These are phyloP conservation scores for Polychytrium aggregatum DNA, from an alignment of 192 early-diverging fungal species.

Conservation along the genomic window DNA sequence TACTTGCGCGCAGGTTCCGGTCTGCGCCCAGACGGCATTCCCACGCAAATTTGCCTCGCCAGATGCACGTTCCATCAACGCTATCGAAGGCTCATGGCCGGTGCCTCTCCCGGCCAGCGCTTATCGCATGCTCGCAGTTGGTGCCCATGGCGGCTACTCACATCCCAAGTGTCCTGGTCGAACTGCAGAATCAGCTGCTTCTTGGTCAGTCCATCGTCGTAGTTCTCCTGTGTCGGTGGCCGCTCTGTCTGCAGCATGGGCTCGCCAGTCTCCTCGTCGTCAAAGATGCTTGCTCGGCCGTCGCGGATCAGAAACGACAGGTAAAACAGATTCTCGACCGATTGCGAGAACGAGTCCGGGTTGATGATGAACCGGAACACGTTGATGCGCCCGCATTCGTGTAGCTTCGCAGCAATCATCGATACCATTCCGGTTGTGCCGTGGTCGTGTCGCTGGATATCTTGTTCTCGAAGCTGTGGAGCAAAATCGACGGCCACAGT, in stretches of 20 bases:
- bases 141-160: constrained; percentile 15
- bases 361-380: constrained; percentile 84
- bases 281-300: constrained; percentile 65
- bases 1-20: too few species aligned
- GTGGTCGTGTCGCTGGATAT: constrained; percentile 71
- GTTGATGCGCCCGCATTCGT: constrained; percentile 26
- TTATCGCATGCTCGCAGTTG: too few species aligned
- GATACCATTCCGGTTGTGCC: constrained; percentile 78
- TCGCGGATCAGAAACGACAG: constrained; percentile 91
- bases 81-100: too few species aligned
- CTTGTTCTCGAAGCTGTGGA: constrained; percentile 48
- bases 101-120: too few species aligned
- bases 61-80: too few species aligned
- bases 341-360: constrained; percentile 81
- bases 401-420: constrained; percentile 48
- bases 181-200: constrained; percentile 71
- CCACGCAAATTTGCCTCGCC: too few species aligned
- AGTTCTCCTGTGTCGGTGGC: constrained; percentile 58
- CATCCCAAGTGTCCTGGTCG: constrained; percentile 56
- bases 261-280: constrained; percentile 36
- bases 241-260: constrained; percentile 49
- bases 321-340: constrained; percentile 92
- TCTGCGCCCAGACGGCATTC: too few species aligned
- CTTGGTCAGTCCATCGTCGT: constrained; percentile 51
- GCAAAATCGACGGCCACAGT: not conserved